Evolutionary conservation across 2,329 filamentous ascomycete genomes (phyloP).

Genomic region (Trichoderma sp.): DNA sequence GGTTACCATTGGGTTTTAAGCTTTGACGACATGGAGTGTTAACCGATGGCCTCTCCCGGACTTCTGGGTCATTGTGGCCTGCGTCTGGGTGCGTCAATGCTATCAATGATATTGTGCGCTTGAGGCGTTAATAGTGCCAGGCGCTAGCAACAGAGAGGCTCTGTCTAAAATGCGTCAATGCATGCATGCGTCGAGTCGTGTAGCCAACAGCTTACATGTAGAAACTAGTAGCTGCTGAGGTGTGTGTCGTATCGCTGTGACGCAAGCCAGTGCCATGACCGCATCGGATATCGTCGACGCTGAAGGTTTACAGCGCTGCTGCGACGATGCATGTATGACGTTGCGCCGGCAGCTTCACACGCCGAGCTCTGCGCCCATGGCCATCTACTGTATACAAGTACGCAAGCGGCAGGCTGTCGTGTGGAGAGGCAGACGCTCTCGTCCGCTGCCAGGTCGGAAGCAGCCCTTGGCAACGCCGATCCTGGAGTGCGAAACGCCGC

Average conservation of each 20-base stretch:
- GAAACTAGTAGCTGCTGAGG: too few species aligned
- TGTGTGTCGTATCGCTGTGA: neutral
- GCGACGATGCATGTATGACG: neutral
- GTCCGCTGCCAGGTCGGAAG: conserved; percentile 11
- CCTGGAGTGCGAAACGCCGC: conserved; percentile 12
- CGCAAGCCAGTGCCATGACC: neutral
- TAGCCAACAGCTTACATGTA: neutral
- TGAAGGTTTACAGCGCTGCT: neutral
- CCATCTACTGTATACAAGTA: neutral
- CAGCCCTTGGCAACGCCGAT: conserved; percentile 20
- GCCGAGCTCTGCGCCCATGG: neutral
- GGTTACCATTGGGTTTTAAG: neutral
- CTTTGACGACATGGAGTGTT: neutral
- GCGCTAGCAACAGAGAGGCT: neutral
- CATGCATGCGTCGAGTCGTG: neutral
- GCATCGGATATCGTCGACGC: neutral
- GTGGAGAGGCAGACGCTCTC: conserved; percentile 1
- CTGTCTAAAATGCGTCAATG: neutral
- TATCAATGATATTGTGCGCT: neutral
- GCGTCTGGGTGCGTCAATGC: neutral
- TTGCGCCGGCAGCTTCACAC: conserved; percentile 1
- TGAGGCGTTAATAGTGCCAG: neutral
- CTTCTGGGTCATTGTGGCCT: neutral
- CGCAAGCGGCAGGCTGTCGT: conserved; percentile 8
- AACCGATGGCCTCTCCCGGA: neutral